These are phyloP conservation scores for Xylariaceae sp. DNA, from an alignment of 2,329 filamentous ascomycete genomes.

Conservation along the genomic window DNA sequence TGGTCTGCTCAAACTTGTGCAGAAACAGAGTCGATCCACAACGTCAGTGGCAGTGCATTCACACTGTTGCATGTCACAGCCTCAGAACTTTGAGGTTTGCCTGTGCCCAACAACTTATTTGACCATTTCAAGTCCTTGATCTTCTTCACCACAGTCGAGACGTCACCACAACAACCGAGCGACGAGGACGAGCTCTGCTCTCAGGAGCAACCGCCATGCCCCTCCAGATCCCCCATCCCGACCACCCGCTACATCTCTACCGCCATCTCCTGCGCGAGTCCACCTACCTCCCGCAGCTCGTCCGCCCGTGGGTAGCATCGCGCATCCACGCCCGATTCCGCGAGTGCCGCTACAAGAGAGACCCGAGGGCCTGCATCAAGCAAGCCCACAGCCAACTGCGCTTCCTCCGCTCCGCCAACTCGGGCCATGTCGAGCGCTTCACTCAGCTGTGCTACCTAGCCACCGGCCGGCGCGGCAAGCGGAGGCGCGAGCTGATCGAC, in stretches of 20 bases:
- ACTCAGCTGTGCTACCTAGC: slow-evolving; percentile 37
- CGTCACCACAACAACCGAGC: no score
- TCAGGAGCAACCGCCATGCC: no score
- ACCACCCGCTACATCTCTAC: slow-evolving; percentile 39
- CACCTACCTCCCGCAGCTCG: slow-evolving; percentile 49
- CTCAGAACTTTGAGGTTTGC: no score
- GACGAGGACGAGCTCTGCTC: no score
- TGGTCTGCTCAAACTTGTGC: no score
- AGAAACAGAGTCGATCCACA: no score
- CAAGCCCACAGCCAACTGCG: slow-evolving; percentile 37
- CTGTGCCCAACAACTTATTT: no score
- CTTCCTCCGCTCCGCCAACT: slow-evolving; percentile 44
- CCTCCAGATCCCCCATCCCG: slow-evolving; percentile 27
- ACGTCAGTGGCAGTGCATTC: no score
- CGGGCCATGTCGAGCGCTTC: slow-evolving; percentile 41
- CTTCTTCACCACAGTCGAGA: no score
- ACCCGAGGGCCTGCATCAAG: slow-evolving; percentile 24
- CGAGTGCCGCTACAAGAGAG: slow-evolving; percentile 23
- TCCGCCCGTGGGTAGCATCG: slow-evolving; percentile 34
- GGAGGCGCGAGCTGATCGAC: slow-evolving; percentile 40
- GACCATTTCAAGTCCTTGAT: no score
- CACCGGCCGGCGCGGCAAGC: slow-evolving; percentile 46
- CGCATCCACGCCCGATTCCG: slow-evolving; percentile 41
- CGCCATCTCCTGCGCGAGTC: slow-evolving; percentile 53
- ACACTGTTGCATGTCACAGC: no score